Evolutionary conservation across 352 stramenopile species (phyloP), one percentile per base, ranked within the genome.

Genomic region (Saprolegnia diclina): DNA sequence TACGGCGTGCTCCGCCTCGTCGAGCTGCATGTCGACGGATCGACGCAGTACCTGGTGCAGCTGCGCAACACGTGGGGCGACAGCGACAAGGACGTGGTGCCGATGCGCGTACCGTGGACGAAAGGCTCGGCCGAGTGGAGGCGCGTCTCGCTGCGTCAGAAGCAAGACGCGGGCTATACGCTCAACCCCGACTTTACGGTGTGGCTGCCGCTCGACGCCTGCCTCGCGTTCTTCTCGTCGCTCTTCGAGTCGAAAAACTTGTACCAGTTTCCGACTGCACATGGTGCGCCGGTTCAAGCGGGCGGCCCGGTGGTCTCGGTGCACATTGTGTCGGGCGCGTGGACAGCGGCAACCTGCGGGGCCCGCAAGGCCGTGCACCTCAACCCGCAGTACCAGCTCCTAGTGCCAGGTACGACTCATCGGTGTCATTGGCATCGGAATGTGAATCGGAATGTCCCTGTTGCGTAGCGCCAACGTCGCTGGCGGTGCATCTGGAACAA

Each of bases 331-430:
- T 77, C 75, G 19, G 83, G 83, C 16, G 83, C 90, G 69, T 94
- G 85, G 85, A 92, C 88, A 65, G 85, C 83, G 16, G 85, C 91
- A 56, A 94, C 83, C 4, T 87, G 80, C 24, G 85, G 85, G 50
- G 85, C 83, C 6, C 79, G 85, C 26, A 83, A 92, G 46, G 85
- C 83, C 7, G 89, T 94, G 79, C 85, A 94, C 64, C 61, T 94
- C 52, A 94, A 94, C 61, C 85, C 85, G n/a, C 85, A 94, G 71
- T 88, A 91, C 59, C 85, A 94, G 56, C 56, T 94, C 5, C 89
- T 90, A 46, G 87, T 80, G 52, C 84, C 84, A 19, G 75, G 79
- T 4, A 65, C 83, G 11, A 73, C 74, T 53, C 81, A 72, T 40
- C 37, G 40, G 19, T 53, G 13, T 13, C 56, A 22, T 11, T 61